Evolutionary conservation across 2,329 filamentous ascomycete genomes (phyloP), one percentile per base, ranked within the genome.

Genomic region (Epicoccum sorghinum): DNA sequence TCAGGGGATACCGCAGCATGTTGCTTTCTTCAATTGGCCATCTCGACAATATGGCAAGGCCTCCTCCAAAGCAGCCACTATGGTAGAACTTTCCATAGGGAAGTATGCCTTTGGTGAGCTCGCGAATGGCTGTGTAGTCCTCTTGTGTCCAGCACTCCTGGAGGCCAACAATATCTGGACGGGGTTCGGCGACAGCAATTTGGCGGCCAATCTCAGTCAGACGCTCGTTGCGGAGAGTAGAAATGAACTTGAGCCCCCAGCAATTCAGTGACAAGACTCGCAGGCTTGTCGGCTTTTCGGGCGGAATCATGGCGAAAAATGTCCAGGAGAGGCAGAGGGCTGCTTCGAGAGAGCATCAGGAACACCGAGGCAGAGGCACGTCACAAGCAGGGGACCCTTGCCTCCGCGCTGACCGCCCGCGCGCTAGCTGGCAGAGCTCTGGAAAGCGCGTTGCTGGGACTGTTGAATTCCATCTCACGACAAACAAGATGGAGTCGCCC

Each of bases 11-110:
- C 3, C 82, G 82, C 62, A 86, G 83, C 91, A 98, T 96, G 67
- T 83, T 87, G 74, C 88, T 93, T 78, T 96, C 90, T 67, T 91
- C 88, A 61, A 99, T 92, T 22, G 93, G 93, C 91, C 92, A 98
- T 81, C 86, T 85, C 42, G 91, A 96, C 42, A 98, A 80, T 60
- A 98, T 95, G 50, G 87, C 95, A 37, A 99, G 81, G 1, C 95
- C 95, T 43, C 88, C 90, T 42, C 95, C 93, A 69, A 97, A 96
- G 56, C 91, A 88, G 35, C 93, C 95, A 67, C 88, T 89, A 69
- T 89, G 84, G 78, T 97, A 99, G 79, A 96, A 96, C 77, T 98
- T 98, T 55, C 88, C 92, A 75, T 96, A 88, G 0, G 95, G 95
- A 25, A 98, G 83, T 46, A 93, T 82, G 63, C 86, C 80, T 58